Percentiles rank a stretch among this genome's conserved stretches.
phyloP scores from a whole-genome alignment of 1,284 basidiomycete genomes.

The Tilletiopsis washingtonensis region DNA sequence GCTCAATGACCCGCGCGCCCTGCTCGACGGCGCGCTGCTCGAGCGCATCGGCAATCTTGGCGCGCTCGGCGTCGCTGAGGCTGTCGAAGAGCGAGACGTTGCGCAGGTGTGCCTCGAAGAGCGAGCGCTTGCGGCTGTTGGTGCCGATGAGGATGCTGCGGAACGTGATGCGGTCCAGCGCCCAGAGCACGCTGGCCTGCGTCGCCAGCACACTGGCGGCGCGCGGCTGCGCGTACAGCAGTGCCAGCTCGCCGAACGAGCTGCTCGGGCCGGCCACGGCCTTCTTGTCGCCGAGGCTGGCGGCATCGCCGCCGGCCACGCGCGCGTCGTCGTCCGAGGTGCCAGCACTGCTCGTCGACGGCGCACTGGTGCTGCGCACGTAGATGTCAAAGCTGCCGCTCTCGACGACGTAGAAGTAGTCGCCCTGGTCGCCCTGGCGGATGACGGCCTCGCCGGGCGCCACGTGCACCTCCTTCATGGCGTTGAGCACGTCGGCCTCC shows the following conservation, averaged over 20 bases:
- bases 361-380: slow-evolving; percentile 53
- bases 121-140: slow-evolving; percentile 63
- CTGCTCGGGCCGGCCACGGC: slow-evolving; percentile 74
- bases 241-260: slow-evolving; percentile 89
- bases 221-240: slow-evolving; percentile 95
- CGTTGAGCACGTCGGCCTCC: slow-evolving; percentile 80
- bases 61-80: slow-evolving; percentile 75
- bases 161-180: slow-evolving; percentile 93
- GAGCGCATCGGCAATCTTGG: slow-evolving; percentile 93
- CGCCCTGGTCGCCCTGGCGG: slow-evolving; percentile 89
- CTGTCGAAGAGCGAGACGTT: slow-evolving; percentile 83
- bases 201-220: slow-evolving; percentile 86
- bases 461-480: slow-evolving; percentile 84
- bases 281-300: slow-evolving; percentile 9
- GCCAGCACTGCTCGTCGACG: slow-evolving; percentile 8
- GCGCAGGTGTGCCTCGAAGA: slow-evolving; percentile 90
- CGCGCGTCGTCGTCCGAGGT: slow-evolving; percentile 22
- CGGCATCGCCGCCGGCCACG: not conserved
- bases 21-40: slow-evolving; percentile 72
- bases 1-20: slow-evolving; percentile 75
- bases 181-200: slow-evolving; percentile 77
- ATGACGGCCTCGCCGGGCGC: slow-evolving; percentile 75
- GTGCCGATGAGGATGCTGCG: slow-evolving; percentile 71
- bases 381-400: slow-evolving; percentile 78
- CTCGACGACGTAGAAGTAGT: slow-evolving; percentile 97